Evolutionary conservation across 441 rosid species (phyloP), one percentile per base, ranked within the genome.

Genomic region (Eugenia klotzschiana): DNA sequence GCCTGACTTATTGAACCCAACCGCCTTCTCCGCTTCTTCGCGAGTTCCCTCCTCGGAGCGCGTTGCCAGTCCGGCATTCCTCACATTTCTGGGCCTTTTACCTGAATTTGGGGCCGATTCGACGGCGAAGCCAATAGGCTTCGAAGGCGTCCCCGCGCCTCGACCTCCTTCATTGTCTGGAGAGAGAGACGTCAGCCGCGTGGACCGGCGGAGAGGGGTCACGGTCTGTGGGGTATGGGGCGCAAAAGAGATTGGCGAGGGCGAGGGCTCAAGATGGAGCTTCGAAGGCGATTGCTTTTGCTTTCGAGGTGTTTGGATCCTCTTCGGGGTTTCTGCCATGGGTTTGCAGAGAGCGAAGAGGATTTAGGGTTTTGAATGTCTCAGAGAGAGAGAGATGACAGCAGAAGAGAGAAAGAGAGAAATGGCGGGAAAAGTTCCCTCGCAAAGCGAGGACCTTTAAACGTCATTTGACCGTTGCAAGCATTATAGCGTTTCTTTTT

Each of bases 361-460:
- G 69, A 16, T 2, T 18, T 77, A 41, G 87, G 72, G 49, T 26
- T 83, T 79, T 54, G 84, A 81, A 85, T 87, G 90, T 88, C 86
- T 84, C 86, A 85, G 79, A 82, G 26, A 52, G 51, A 79, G 84
- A 46, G 80, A 51, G 81, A 74, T 11, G 74, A 55, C 72, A 43
- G 6, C 50, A 57, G 74, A 51, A 51, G 69, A 14, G 23, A 51
- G 81, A 88, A 60, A 46, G 77, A 87, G 25, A 46, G 82, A n/a
- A 77, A 79, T 89, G 95, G 96, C 96, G 96, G 93, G 93, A 93
- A 91, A 89, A 80, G 73, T 91, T 89, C 93, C 92, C 84, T 86
- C 84, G 88, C 54, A 12, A 69, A 69, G 77, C 46, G 14, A 37
- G 46, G 25, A 0, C 46, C 77, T 33, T 73, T 80, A 25, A 50